phyloP scores from a whole-genome alignment of 768 basidiomycete genomes.

The Hypholoma fasciculare region DNA sequence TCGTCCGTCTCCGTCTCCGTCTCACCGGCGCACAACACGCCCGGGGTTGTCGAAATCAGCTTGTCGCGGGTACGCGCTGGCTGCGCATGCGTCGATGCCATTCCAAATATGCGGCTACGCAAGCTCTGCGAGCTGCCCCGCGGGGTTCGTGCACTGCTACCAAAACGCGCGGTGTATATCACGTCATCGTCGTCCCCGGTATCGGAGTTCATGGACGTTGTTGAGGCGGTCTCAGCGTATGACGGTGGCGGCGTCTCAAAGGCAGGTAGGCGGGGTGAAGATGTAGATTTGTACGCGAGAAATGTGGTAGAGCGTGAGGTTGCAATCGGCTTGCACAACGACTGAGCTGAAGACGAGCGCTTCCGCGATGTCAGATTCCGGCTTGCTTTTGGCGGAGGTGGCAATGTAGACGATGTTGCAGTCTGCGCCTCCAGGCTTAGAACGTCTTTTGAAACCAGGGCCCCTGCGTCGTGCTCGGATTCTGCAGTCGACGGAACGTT shows the following conservation, averaged over 20 bases:
- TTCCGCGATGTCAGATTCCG: too few species aligned
- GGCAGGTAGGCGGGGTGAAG: too few species aligned
- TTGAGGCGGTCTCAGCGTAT: slow-evolving; percentile 1
- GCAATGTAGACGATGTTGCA: not conserved
- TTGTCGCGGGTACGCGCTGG: slow-evolving; percentile 37
- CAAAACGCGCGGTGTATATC: slow-evolving; percentile 29
- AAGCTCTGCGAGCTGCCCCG: slow-evolving; percentile 21
- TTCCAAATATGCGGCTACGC: slow-evolving; percentile 30
- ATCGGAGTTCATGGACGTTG: slow-evolving; percentile 20
- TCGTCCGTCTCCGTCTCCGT: slow-evolving; percentile 82
- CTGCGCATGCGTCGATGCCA: slow-evolving; percentile 11
- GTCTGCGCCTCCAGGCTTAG: not conserved
- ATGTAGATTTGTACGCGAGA: too few species aligned
- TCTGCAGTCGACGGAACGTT: too few species aligned
- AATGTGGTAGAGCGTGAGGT: too few species aligned
- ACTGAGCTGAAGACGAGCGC: too few species aligned
- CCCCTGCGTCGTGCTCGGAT: too few species aligned
- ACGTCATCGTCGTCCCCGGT: slow-evolving; percentile 32
- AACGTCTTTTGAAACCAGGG: not conserved
- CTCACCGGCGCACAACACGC: slow-evolving; percentile 63
- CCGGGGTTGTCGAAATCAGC: slow-evolving; percentile 65
- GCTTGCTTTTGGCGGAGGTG: too few species aligned
- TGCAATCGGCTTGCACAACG: too few species aligned
- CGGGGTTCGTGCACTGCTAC: slow-evolving; percentile 10
- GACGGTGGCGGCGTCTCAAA: too few species aligned